Percentiles rank a stretch among this genome's conserved stretches.
These are phyloP conservation scores for Remersonia thermophila DNA, from an alignment of 2,329 filamentous ascomycete genomes.

Conservation along the genomic window DNA sequence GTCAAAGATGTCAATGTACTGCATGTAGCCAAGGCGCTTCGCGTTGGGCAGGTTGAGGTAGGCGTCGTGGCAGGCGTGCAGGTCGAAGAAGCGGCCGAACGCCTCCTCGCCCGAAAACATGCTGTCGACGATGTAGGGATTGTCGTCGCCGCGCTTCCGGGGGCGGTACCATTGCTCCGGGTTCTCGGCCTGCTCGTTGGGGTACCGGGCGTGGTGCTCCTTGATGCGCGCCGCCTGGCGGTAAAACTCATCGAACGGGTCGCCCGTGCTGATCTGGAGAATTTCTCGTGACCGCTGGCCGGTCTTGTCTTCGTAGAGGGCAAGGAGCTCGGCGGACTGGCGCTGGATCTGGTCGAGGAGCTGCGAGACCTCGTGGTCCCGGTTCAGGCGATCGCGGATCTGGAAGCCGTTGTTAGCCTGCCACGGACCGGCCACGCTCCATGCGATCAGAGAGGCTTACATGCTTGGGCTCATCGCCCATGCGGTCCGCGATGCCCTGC, in stretches of 20 bases:
- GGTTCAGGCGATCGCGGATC: conserved; percentile 78
- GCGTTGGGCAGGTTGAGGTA: conserved; percentile 83
- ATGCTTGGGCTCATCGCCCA: conserved; percentile 78
- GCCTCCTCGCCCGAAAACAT: conserved; percentile 96
- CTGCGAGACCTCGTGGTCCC: conserved; percentile 82
- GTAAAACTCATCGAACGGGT: conserved; percentile 86
- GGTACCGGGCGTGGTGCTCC: conserved; percentile 79
- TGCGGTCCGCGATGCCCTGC: conserved; percentile 81
- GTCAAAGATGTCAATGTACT: conserved; percentile 89
- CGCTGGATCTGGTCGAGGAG: conserved; percentile 79
- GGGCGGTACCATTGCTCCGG: conserved; percentile 82
- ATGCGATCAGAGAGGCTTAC: conserved; percentile 36
- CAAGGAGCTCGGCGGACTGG: conserved; percentile 68
- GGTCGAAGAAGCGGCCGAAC: conserved; percentile 83
- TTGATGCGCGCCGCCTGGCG: conserved; percentile 70
- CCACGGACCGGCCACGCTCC: not conserved
- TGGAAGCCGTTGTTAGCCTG: conserved; percentile 23
- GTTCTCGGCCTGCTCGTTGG: conserved; percentile 90
- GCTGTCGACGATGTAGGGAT: conserved; percentile 62
- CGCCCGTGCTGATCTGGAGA: conserved; percentile 69
- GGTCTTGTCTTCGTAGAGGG: conserved; percentile 72
- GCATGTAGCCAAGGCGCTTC: conserved; percentile 76
- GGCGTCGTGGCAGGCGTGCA: conserved; percentile 71
- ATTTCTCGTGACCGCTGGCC: conserved; percentile 65
- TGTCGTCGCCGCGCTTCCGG: conserved; percentile 50